A percentile compares a stretch with the other conserved stretches of the same genome.
phyloP scores from a whole-genome alignment of 768 basidiomycete species.

The Infundibulicybe gibba region DNA sequence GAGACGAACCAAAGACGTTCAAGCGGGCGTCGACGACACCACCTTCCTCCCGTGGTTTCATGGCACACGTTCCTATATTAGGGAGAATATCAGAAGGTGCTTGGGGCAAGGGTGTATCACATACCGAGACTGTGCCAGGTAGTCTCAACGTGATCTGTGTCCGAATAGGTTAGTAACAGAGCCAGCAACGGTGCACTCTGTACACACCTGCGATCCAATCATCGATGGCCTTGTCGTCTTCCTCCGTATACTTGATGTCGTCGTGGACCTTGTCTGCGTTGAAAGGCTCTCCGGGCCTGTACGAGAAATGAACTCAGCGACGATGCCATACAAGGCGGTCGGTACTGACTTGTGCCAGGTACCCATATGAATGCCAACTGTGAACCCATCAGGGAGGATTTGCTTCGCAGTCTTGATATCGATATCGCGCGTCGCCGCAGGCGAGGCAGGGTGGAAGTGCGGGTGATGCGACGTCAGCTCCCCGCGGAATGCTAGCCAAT shows the following conservation, averaged over 20 bases:
- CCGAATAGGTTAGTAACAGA: background rate
- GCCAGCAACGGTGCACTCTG: background rate
- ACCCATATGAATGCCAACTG: slow-evolving; percentile 72
- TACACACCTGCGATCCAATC: slow-evolving; percentile 54
- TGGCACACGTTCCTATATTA: slow-evolving; percentile 42
- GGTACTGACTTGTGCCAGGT: slow-evolving; percentile 48
- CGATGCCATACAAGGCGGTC: background rate
- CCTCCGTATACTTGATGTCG: slow-evolving; percentile 61
- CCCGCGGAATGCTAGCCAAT: slow-evolving; percentile 55
- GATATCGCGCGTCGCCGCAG: slow-evolving; percentile 57
- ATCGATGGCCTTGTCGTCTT: slow-evolving; percentile 72
- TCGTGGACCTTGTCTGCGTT: slow-evolving; percentile 56
- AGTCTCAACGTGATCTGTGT: slow-evolving; percentile 63
- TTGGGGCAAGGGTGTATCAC: slow-evolving; percentile 5
- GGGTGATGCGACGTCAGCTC: slow-evolving; percentile 73
- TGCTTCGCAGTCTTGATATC: slow-evolving; percentile 67
- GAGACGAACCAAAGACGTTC: slow-evolving; percentile 46
- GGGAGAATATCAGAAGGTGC: background rate
- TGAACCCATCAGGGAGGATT: slow-evolving; percentile 55
- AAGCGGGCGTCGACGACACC: slow-evolving; percentile 64
- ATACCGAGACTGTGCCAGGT: slow-evolving; percentile 71
- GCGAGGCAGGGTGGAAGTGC: slow-evolving; percentile 67
- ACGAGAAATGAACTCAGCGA: background rate
- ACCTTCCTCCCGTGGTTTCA: slow-evolving; percentile 65
- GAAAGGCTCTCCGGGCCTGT: slow-evolving; percentile 47